Conservation (phyloP, 2,329 filamentous ascomycete species). For the Fusarium sp. region DNA sequence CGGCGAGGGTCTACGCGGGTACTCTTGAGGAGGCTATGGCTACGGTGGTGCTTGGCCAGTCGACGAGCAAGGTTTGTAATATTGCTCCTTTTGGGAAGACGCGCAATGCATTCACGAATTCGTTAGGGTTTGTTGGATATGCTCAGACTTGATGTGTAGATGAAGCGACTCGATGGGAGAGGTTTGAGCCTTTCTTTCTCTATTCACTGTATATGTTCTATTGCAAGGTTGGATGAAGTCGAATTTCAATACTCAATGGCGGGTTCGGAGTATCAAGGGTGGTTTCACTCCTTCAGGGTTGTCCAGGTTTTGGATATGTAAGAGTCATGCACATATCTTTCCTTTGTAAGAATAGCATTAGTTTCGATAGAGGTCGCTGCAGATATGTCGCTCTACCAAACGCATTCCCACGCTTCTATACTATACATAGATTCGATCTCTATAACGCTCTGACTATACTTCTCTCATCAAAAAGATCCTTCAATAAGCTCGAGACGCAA, state of each 20-base stretch:
- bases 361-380: slow-evolving; percentile 17
- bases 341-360: slow-evolving; percentile 7
- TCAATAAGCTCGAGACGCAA: slow-evolving; percentile 74
- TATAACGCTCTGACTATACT: slow-evolving; percentile 73
- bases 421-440: slow-evolving; percentile 9
- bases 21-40: slow-evolving; percentile 39
- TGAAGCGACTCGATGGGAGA: not conserved
- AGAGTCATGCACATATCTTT: not conserved
- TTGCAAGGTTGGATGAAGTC: not conserved
- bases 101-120: slow-evolving; percentile 4
- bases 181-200: not conserved
- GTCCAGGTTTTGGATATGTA: not conserved
- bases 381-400: slow-evolving; percentile 34
- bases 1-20: slow-evolving; percentile 56
- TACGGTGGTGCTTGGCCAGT: slow-evolving; percentile 15
- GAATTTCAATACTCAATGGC: not conserved
- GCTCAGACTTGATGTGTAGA: slow-evolving; percentile 19
- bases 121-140: slow-evolving; percentile 27
- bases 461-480: slow-evolving; percentile 84
- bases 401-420: slow-evolving; percentile 4
- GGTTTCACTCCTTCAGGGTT: not conserved
- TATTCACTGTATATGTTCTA: slow-evolving; percentile 4
- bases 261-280: slow-evolving; percentile 5
- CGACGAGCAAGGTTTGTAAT: slow-evolving; percentile 10
- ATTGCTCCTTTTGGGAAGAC: slow-evolving; percentile 3